A percentile compares a stretch with the other conserved stretches of the same genome.
These are phyloP conservation scores for Phaeosphaeriaceae sp. DNA, from an alignment of 2,329 filamentous ascomycete genomes.

Conservation along the genomic window DNA sequence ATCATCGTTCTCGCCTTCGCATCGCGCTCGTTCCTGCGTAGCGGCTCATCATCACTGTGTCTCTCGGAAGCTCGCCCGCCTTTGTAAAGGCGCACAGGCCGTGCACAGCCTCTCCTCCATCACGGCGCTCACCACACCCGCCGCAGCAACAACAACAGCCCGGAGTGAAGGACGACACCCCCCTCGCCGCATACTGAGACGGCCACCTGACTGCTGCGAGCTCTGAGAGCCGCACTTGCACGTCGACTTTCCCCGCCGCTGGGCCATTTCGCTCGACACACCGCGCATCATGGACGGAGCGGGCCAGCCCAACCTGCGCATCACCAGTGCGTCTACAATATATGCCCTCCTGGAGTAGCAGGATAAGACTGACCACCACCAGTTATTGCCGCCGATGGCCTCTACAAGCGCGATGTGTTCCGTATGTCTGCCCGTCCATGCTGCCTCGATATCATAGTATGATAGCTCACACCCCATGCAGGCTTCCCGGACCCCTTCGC, in stretches of 20 bases:
- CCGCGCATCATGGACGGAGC: conserved; percentile 53
- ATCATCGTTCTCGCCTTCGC: not conserved
- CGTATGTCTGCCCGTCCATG: conserved; percentile 66
- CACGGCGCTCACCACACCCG: conserved; percentile 25
- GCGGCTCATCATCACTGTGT: conserved; percentile 20
- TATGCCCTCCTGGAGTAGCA: not conserved
- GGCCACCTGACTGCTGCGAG: conserved; percentile 24
- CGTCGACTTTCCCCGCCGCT: conserved; percentile 18
- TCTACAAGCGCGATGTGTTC: conserved; percentile 99
- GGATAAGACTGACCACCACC: conserved; percentile 34
- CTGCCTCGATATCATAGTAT: conserved; percentile 8
- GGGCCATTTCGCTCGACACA: not conserved
- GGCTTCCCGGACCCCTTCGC: conserved; percentile 98
- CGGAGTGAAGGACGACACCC: conserved; percentile 2
- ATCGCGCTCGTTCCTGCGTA: conserved; percentile 19
- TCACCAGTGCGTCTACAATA: conserved; percentile 75
- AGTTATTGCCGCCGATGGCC: conserved; percentile 98
- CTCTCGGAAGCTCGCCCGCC: conserved; percentile 18
- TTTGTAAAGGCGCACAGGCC: conserved; percentile 35
- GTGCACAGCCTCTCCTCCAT: conserved; percentile 45
- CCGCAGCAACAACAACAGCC: conserved; percentile 19
- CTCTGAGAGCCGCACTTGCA: conserved; percentile 41
- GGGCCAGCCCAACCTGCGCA: conserved; percentile 79
- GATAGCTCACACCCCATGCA: conserved; percentile 53
- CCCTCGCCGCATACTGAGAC: conserved; percentile 5